phyloP scores from a whole-genome alignment of 2,329 filamentous ascomycete genomes.

The Clonostachys rhizophaga region DNA sequence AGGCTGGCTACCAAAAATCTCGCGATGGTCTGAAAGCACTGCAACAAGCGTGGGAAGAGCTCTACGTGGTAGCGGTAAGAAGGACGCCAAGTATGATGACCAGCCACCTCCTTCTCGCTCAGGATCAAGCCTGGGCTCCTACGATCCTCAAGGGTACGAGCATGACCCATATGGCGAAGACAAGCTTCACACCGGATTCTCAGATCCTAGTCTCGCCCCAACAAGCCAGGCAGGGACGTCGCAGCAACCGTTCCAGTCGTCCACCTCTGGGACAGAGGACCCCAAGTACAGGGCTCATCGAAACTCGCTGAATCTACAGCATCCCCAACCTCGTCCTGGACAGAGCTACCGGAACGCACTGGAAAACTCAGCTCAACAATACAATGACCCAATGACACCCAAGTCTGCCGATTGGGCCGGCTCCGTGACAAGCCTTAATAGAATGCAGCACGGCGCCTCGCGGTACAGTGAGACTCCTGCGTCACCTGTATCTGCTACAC shows the following conservation, averaged over 20 bases:
- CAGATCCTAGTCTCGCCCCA: conserved; percentile 39
- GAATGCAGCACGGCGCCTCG: conserved; percentile 39
- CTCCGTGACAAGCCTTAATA: conserved; percentile 53
- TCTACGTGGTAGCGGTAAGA: conserved; percentile 62
- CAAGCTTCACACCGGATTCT: conserved; percentile 52
- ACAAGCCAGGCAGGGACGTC: conserved; percentile 13
- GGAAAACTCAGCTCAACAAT: conserved; percentile 68
- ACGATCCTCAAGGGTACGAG: conserved; percentile 53
- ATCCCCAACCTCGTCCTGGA: conserved; percentile 72
- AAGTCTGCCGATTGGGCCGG: conserved; percentile 58
- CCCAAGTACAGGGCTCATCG: conserved; percentile 80
- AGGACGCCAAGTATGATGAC: conserved; percentile 56
- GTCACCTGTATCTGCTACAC: conserved; percentile 8
- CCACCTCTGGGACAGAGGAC: conserved; percentile 39
- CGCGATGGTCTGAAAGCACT: conserved; percentile 95
- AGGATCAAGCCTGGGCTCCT: conserved; percentile 67
- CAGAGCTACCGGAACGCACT: conserved; percentile 71
- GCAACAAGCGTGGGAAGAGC: conserved; percentile 80
- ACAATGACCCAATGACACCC: conserved; percentile 55
- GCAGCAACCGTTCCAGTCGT: conserved; percentile 44
- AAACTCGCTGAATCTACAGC: conserved; percentile 74
- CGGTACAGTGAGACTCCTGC: conserved; percentile 42
- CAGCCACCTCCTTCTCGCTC: conserved; percentile 62
- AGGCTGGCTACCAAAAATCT: conserved; percentile 82
- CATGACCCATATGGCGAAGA: conserved; percentile 56